Evolutionary conservation across 331 rosid genomes (phyloP).

Genomic region (Prunus yedoensis): DNA sequence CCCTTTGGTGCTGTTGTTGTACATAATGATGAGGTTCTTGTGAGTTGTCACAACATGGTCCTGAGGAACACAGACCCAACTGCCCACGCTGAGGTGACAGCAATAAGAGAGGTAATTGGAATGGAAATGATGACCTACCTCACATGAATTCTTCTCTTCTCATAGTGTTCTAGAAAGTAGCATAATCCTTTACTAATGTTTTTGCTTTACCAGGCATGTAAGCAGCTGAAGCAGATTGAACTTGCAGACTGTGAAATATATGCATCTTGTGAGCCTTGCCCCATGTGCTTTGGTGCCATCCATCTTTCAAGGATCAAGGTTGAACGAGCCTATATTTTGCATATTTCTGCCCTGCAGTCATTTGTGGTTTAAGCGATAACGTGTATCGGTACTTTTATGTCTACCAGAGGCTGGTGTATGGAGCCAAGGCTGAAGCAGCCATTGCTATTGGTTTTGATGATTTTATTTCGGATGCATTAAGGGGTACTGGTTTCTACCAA

Average conservation of each 20-base stretch:
- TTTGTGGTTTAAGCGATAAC: not conserved
- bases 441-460: not conserved
- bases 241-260: not conserved
- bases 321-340: not conserved
- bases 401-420: not conserved
- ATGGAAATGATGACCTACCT: not conserved
- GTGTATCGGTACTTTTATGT: not conserved
- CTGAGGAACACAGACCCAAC: not conserved
- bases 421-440: conserved; percentile 10
- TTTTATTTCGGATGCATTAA: not conserved
- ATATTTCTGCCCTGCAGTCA: not conserved
- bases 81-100: not conserved
- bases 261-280: conserved; percentile 1
- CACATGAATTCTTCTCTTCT: not conserved
- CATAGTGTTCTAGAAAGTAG: not conserved
- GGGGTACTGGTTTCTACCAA: not conserved
- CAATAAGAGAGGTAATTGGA: not conserved
- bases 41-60: not conserved
- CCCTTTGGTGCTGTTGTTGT: not conserved
- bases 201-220: not conserved
- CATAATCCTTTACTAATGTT: not conserved
- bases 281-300: not conserved
- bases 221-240: not conserved
- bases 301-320: not conserved
- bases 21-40: not conserved